These are phyloP conservation scores for Mortierella sp. DNA, from an alignment of 371 early-diverging fungal species.

Conservation along the genomic window DNA sequence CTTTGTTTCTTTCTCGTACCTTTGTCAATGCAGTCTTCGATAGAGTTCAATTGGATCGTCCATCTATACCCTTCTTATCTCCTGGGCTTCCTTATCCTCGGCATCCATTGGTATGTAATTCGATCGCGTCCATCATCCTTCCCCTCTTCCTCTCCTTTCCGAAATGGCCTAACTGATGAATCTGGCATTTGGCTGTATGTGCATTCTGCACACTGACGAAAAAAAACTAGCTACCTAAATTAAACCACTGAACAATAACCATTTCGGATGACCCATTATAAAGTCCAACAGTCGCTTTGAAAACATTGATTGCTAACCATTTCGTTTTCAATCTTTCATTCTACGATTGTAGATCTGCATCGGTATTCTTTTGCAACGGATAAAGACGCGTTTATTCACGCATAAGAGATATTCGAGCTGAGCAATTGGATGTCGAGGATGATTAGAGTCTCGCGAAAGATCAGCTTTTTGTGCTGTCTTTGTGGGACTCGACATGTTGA, in stretches of 20 bases:
- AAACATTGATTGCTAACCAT: not conserved
- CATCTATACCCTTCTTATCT: not conserved
- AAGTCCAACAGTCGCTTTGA: no score
- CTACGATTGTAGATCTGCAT: not conserved
- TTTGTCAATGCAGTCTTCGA: not conserved
- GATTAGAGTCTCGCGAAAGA: not conserved
- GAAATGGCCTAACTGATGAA: slow-evolving; percentile 46
- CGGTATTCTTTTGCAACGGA: not conserved
- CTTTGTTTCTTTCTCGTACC: not conserved
- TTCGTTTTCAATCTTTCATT: not conserved
- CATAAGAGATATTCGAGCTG: not conserved
- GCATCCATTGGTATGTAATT: slow-evolving; percentile 7
- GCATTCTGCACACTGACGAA: slow-evolving; percentile 56
- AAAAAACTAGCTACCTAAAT: slow-evolving; percentile 58
- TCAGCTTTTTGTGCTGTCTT: not conserved
- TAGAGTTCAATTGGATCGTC: not conserved
- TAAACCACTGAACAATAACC: slow-evolving; percentile 48
- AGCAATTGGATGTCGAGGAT: no score
- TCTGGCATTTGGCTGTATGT: slow-evolving; percentile 60
- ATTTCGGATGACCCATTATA: no score
- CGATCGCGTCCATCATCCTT: not conserved
- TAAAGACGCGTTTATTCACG: not conserved
- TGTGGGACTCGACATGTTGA: not conserved
- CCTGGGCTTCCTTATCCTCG: not conserved
- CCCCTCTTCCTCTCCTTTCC: not conserved